phyloP scores from a whole-genome alignment of 768 basidiomycete species.

The Trametopsis cervina region DNA sequence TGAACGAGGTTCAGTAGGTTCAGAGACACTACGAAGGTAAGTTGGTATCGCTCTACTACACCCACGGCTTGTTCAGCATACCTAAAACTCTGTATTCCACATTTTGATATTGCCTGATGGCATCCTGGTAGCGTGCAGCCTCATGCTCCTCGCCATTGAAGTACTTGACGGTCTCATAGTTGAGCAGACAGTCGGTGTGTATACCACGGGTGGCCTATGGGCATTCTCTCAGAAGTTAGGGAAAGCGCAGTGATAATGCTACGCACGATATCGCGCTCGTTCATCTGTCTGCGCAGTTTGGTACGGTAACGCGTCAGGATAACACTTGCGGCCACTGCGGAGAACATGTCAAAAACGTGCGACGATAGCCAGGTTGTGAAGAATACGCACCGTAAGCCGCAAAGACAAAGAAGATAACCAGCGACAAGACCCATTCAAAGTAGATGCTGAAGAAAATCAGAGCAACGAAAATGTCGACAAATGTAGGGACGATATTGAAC shows the following conservation, averaged over 20 bases:
- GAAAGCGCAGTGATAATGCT: not conserved
- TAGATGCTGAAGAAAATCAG: constrained; percentile 54
- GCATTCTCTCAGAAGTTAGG: not conserved
- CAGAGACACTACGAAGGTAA: constrained; percentile 49
- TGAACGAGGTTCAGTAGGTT: constrained; percentile 74
- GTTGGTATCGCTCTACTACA: no score
- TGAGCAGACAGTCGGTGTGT: constrained; percentile 73
- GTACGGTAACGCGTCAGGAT: constrained; percentile 69
- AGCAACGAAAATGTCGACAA: constrained; percentile 73
- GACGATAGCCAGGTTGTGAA: constrained; percentile 9
- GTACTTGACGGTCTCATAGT: constrained; percentile 84
- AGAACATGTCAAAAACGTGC: constrained; percentile 6
- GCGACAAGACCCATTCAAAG: constrained; percentile 61
- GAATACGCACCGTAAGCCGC: constrained; percentile 51
- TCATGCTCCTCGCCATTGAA: constrained; percentile 86
- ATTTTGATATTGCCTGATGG: constrained; percentile 66
- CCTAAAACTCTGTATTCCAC: constrained; percentile 71
- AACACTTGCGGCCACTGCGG: constrained; percentile 40
- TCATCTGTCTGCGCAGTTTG: constrained; percentile 69
- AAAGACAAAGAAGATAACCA: constrained; percentile 70
- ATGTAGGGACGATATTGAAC: constrained; percentile 80
- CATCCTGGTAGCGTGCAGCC: constrained; percentile 58
- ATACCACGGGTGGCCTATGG: constrained; percentile 69
- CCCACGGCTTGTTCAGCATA: no score
- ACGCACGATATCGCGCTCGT: constrained; percentile 71